Evolutionary conservation across 2,329 filamentous ascomycete genomes (phyloP), one percentile per base, ranked within the genome.

Genomic region (Colletotrichum sp.): DNA sequence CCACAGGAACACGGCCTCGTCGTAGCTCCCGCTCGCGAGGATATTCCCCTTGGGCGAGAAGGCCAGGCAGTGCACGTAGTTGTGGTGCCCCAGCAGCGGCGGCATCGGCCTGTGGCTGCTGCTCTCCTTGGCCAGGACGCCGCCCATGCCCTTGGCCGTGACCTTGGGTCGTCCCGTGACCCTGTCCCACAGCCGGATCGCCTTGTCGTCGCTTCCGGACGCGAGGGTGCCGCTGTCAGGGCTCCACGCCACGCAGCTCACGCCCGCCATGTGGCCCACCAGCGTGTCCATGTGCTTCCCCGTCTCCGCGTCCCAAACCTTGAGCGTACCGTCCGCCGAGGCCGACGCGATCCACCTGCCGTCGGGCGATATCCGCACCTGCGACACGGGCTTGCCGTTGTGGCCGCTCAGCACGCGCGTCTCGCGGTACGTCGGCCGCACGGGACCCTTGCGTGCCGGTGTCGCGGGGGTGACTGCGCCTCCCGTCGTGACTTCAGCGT

Each of bases 11-110:
- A 99, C 95, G 6, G 97, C 97, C 87, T 99, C 97, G 79, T 99
- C 97, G 85, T 98, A 98, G 78, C 95, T 98, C 15, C 97, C 97
- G 79, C 95, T 98, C 19, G 96, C 97, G 39, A 99, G 91, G 82
- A 98, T 98, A 82, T 99, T 99, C 28, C 97, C 97, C 84, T 98
- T 98, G 3, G 97, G 97, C n/a, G 95, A 96, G 84, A 98, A 98
- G 8, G 96, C 96, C 39, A 99, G 88, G 67, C 94, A 95, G 85
- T 98, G 98, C 36, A 99, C 93, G 84, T 98, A 98, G 85, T 98
- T 98, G 84, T 98, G 96, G 81, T 99, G 97, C 4, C 97, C 96
- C 28, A 94, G 89, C 78, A 98, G 88, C 7, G 92, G 90, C 3
- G 87, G 87, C 79, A 88, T 87, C 32, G 88, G 88, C 6, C 77